Conservation (phyloP, 1,284 basidiomycete species). For the Rhodotorula glutinis region DNA sequence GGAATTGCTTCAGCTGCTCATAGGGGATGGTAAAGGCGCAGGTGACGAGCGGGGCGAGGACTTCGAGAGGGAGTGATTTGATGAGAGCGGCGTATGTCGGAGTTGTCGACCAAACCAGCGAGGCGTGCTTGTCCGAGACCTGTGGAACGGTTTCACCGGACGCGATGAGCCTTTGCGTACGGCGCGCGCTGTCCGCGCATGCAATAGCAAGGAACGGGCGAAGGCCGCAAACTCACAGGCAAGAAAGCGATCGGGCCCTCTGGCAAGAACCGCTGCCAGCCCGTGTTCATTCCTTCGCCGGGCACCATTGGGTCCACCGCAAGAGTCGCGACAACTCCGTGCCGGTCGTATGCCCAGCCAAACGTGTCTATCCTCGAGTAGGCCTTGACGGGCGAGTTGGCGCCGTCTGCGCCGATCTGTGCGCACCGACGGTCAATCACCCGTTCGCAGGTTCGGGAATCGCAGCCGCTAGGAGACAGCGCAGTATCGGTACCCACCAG, state of each 20-base stretch:
- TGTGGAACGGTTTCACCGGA: slow-evolving; percentile 4
- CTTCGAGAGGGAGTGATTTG: slow-evolving; percentile 62
- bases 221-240: slow-evolving; percentile 52
- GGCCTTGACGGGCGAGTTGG: slow-evolving; percentile 85
- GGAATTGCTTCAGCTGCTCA: slow-evolving; percentile 30
- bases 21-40: slow-evolving; percentile 77
- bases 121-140: slow-evolving; percentile 69
- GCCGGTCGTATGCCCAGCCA: slow-evolving; percentile 87
- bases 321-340: slow-evolving; percentile 88
- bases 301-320: slow-evolving; percentile 47
- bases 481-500: slow-evolving; percentile 55
- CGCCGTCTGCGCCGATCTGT: slow-evolving; percentile 91
- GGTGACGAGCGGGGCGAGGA: slow-evolving; percentile 76
- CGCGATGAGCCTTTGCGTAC: no score
- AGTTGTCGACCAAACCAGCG: slow-evolving; percentile 92
- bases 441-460: background rate
- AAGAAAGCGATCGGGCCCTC: slow-evolving; percentile 95
- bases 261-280: slow-evolving; percentile 92
- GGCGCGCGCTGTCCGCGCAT: background rate
- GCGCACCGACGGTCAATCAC: slow-evolving; percentile 1
- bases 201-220: background rate
- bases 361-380: slow-evolving; percentile 84
- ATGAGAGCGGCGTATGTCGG: slow-evolving; percentile 72
- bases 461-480: background rate
- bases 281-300: slow-evolving; percentile 53